A percentile compares a stretch with the other conserved stretches of the same genome.
phyloP scores from a whole-genome alignment of 805 yeast genomes.

The Groenewaldozyma tartarivorans region DNA sequence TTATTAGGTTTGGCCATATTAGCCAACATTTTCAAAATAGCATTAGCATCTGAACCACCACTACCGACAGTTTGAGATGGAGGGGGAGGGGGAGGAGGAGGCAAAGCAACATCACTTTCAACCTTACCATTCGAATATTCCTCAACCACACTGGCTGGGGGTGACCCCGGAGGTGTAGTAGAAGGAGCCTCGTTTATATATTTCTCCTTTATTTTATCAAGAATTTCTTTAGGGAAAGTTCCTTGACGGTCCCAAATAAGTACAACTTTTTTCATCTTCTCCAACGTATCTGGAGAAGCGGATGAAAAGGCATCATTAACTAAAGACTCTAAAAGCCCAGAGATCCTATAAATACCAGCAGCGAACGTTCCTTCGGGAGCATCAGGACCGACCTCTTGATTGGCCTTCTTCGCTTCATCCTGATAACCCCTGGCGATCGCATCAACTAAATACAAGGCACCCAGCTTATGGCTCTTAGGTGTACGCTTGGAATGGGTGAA shows the following conservation, averaged over 20 bases:
- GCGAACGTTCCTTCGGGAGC: conserved; percentile 66
- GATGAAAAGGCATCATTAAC: conserved; percentile 42
- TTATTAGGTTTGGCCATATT: conserved; percentile 44
- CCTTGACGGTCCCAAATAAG: conserved; percentile 88
- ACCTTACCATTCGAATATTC: conserved; percentile 8
- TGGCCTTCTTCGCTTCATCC: conserved; percentile 57
- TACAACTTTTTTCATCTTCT: conserved; percentile 71
- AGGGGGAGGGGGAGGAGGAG: conserved; percentile 35
- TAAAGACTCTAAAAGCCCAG: conserved; percentile 53
- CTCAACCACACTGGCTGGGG: conserved; percentile 34
- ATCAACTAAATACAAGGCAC: conserved; percentile 84
- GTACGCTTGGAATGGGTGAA: conserved; percentile 61
- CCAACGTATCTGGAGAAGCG: conserved; percentile 25
- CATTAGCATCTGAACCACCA: conserved; percentile 41
- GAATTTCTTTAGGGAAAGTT: conserved; percentile 53
- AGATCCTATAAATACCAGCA: conserved; percentile 59
- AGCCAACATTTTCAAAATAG: conserved; percentile 62
- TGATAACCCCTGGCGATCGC: conserved; percentile 80
- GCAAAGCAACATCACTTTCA: conserved; percentile 9
- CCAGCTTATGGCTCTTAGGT: conserved; percentile 76
- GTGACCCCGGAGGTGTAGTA: conserved; percentile 63
- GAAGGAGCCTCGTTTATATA: conserved; percentile 40
- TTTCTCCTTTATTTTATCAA: conserved; percentile 48
- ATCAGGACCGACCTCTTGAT: conserved; percentile 36
- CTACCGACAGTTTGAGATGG: conserved; percentile 32